Conservation (phyloP, 768 basidiomycete species). For the Phylloporus arenicola region DNA sequence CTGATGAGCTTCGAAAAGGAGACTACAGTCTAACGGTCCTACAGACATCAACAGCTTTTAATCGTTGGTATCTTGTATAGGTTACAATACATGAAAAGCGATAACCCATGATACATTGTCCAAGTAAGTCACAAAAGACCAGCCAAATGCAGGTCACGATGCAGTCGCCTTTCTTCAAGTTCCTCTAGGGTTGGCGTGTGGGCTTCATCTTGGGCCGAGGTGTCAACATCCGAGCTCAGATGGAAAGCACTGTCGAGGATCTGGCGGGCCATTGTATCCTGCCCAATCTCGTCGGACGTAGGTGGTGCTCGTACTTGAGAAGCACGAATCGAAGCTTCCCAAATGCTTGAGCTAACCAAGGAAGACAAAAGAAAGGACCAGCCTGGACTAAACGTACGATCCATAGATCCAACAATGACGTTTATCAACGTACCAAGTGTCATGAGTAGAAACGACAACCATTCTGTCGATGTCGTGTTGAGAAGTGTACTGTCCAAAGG, state of each 20-base stretch:
- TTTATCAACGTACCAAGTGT: background rate
- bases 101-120: constrained; percentile 13
- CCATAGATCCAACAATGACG: background rate
- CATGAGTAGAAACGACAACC: constrained; percentile 49
- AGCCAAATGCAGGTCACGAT: constrained; percentile 46
- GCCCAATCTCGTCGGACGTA: constrained; percentile 41
- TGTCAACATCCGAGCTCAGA: constrained; percentile 23
- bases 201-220: constrained; percentile 1
- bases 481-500: constrained; percentile 18
- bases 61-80: constrained; percentile 6
- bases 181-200: constrained; percentile 27
- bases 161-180: constrained; percentile 42
- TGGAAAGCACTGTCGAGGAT: constrained; percentile 52
- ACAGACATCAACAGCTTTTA: background rate
- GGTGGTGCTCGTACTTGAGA: constrained; percentile 23
- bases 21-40: background rate
- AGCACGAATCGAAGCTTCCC: constrained; percentile 67
- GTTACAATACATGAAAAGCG: constrained; percentile 17
- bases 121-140: constrained; percentile 41
- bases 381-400: constrained; percentile 36
- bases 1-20: constrained; percentile 4
- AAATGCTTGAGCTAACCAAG: constrained; percentile 76
- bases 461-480: constrained; percentile 62
- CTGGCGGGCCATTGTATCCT: constrained; percentile 46
- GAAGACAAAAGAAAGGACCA: constrained; percentile 92